Evolutionary conservation across 164 flowering plant genomes (phyloP), one percentile per base, ranked within the genome.

Genomic region (Berberis vulgaris): DNA sequence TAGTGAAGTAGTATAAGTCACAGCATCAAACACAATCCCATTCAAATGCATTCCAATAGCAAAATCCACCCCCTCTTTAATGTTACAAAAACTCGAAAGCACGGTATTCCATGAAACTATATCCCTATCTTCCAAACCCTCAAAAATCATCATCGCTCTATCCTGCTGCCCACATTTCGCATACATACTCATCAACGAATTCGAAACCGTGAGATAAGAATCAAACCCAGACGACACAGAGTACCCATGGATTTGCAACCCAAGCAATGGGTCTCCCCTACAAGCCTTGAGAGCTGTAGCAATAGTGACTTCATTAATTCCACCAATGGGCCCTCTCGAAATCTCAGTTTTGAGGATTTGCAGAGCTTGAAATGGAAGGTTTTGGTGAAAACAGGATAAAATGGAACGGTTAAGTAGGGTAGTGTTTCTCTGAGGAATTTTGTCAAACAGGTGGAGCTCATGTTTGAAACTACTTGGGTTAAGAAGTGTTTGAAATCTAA

Each of bases 181-280:
- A 72, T 90, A 93, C 82, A 90, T 71, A 70, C 81, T 87, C 89
- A 93, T 93, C 71, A 88, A 69, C 7, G 95, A 84, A 76, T 93
- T 93, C 7, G 84, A 78, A 4, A 93, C 95, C 1, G 85, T 58
- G 11, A 80, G 49, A 71, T 60, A 79, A 4, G 73, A 74, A 61
- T 69, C 66, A 6, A 85, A 74, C 61, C 96, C 98, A 45, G 92
- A 77, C 6, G 73, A 69, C 44, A 90, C 56, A 0, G 91, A 78
- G 44, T 85, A 80, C 11, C 79, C 87, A 46, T 90, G 98, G 43
- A 90, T 71, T 70, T 86, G 87, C 56, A 56, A 54, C 10, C 97
- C 97, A 5, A 47, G 72, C 43, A 63, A 74, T 1, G 52, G 62
- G 56, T 82, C 72, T 6, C 87, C 82, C 38, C 79, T 45, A 57